These are phyloP conservation scores for Endogone sp. DNA, from an alignment of 192 early-diverging fungal genomes.

Conservation along the genomic window DNA sequence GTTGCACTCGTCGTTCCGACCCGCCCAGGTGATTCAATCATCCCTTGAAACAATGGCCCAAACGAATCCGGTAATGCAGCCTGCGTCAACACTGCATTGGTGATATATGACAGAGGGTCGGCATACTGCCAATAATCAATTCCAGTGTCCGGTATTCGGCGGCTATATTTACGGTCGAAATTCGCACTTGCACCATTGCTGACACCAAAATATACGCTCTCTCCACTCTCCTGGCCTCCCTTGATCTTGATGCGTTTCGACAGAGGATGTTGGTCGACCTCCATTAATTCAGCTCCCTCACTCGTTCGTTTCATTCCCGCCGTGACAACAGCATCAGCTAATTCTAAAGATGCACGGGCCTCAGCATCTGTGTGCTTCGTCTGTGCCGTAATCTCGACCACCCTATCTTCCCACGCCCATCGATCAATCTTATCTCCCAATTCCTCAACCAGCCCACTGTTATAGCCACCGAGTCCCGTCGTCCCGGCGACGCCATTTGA, in stretches of 20 bases:
- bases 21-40: background rate
- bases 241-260: background rate
- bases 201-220: background rate
- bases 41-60: constrained; percentile 7
- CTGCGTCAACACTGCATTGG: background rate
- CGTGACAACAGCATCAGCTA: background rate
- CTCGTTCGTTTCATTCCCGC: background rate
- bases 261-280: background rate
- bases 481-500: background rate
- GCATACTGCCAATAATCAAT: background rate
- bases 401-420: background rate
- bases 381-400: background rate
- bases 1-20: constrained; percentile 1
- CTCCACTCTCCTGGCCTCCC: background rate
- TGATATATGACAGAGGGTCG: background rate
- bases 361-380: background rate
- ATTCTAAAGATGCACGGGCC: background rate
- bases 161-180: background rate
- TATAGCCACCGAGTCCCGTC: background rate
- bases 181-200: background rate
- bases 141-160: background rate
- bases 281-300: background rate
- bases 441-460: background rate
- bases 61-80: constrained; percentile 10
- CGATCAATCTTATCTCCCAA: constrained; percentile 3